phyloP scores from a whole-genome alignment of 306 rosid genomes.

The Trichosanthes truncata region DNA sequence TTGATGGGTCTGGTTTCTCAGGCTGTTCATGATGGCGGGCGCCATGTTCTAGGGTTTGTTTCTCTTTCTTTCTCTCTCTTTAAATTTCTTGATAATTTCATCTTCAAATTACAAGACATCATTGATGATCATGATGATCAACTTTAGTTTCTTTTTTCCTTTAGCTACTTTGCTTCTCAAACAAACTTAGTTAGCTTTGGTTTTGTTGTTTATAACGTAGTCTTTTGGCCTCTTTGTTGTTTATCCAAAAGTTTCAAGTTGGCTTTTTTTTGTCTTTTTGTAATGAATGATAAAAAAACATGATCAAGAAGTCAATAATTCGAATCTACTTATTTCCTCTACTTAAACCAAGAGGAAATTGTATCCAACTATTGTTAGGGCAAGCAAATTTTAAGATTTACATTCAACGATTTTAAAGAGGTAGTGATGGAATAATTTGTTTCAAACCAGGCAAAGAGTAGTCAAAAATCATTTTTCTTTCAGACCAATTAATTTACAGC shows the following conservation, averaged over 20 bases:
- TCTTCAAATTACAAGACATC: not conserved
- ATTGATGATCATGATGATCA: not conserved
- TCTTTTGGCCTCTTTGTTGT: not conserved
- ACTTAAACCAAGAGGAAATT: no score
- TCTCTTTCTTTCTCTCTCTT: constrained; percentile 8
- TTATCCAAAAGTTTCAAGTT: not conserved
- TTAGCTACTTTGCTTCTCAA: not conserved
- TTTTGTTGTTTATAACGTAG: not conserved
- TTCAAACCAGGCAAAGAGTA: not conserved
- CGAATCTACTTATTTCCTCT: no score
- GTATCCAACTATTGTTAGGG: no score
- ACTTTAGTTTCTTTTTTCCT: not conserved
- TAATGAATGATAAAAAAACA: no score
- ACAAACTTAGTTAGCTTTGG: not conserved
- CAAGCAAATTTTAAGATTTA: no score
- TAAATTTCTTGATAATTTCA: not conserved
- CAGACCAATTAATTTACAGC: not conserved
- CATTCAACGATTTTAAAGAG: no score
- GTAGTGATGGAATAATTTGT: not conserved
- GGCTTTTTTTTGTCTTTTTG: no score
- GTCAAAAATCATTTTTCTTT: not conserved
- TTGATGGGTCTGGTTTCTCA: constrained; percentile 98
- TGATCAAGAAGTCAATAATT: no score
- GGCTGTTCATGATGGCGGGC: constrained; percentile 99
- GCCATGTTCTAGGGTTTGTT: constrained; percentile 96